These are phyloP conservation scores for Blepharisma japonicum DNA, from an alignment of 73 alveolate species.

Conservation along the genomic window DNA sequence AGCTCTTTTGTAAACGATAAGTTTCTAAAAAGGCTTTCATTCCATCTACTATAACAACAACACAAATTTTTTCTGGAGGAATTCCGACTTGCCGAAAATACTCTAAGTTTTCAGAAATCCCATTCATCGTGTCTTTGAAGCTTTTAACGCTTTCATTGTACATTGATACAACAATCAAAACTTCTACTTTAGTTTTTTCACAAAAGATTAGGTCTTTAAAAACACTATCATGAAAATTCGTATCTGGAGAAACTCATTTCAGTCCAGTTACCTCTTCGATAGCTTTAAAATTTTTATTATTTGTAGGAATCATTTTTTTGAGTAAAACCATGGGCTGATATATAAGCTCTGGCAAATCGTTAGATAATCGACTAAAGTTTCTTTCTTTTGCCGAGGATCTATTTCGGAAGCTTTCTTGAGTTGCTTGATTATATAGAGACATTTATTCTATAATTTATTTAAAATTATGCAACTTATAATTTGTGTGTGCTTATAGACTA, in stretches of 20 bases:
- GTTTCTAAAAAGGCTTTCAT: conserved; percentile 17
- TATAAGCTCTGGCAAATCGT: no score
- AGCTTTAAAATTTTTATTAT: background rate
- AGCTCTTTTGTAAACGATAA: background rate
- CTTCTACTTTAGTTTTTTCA: background rate
- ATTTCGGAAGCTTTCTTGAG: no score
- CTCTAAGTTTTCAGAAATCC: conserved; percentile 32
- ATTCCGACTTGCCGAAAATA: background rate
- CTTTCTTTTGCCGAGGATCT: no score
- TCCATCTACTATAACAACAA: conserved; percentile 13
- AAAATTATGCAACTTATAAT: no score
- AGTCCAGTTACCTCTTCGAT: background rate
- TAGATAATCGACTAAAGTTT: no score
- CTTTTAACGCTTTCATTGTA: conserved; percentile 43
- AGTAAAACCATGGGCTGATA: no score
- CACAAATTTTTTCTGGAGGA: background rate
- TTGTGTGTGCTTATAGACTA: no score
- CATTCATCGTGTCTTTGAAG: conserved; percentile 39
- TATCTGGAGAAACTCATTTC: background rate
- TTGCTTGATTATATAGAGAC: no score
- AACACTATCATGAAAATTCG: background rate
- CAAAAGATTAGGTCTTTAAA: background rate
- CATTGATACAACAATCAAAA: conserved; percentile 40
- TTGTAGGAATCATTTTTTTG: background rate
- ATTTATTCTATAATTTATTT: no score